phyloP scores from a whole-genome alignment of 768 basidiomycete genomes.

The Termitomyces sp. region DNA sequence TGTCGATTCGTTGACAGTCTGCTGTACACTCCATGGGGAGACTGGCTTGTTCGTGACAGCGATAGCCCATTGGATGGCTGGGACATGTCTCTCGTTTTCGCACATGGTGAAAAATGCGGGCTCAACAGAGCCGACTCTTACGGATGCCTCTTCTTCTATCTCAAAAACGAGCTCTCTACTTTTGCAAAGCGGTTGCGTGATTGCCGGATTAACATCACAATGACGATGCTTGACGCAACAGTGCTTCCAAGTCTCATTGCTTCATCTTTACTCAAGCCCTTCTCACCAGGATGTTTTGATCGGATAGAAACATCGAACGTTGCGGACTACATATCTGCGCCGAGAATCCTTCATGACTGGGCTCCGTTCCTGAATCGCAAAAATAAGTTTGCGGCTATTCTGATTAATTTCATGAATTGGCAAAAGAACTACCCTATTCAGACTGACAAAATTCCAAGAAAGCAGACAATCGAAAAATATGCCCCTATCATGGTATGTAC shows the following conservation, averaged over 20 bases:
- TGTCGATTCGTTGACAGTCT: constrained; percentile 15
- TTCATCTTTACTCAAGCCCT: constrained; percentile 17
- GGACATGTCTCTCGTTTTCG: constrained; percentile 27
- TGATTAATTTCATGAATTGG: constrained; percentile 26
- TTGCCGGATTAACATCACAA: constrained; percentile 19
- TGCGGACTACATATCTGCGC: constrained; percentile 17
- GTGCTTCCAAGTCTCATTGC: constrained; percentile 24
- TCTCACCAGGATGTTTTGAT: constrained; percentile 22
- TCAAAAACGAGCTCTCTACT: constrained; percentile 22
- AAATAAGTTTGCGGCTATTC: constrained; percentile 20
- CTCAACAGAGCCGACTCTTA: constrained; percentile 22
- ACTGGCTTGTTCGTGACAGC: constrained; percentile 32
- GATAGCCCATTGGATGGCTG: constrained; percentile 35
- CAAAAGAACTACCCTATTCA: constrained; percentile 8
- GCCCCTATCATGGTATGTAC: constrained; percentile 14
- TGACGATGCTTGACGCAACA: constrained; percentile 27
- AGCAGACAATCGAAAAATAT: constrained; percentile 8
- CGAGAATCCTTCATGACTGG: constrained; percentile 22
- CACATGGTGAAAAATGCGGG: constrained; percentile 23
- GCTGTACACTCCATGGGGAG: constrained; percentile 30
- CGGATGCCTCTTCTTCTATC: constrained; percentile 28
- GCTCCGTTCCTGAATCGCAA: constrained; percentile 20
- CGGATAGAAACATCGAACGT: constrained; percentile 24
- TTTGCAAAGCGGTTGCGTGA: constrained; percentile 24
- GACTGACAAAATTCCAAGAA: not conserved